Percentiles rank a stretch among this genome's conserved stretches.
These are phyloP conservation scores for Macrotyloma uniflorum DNA, from an alignment of 306 rosid genomes.

Conservation along the genomic window DNA sequence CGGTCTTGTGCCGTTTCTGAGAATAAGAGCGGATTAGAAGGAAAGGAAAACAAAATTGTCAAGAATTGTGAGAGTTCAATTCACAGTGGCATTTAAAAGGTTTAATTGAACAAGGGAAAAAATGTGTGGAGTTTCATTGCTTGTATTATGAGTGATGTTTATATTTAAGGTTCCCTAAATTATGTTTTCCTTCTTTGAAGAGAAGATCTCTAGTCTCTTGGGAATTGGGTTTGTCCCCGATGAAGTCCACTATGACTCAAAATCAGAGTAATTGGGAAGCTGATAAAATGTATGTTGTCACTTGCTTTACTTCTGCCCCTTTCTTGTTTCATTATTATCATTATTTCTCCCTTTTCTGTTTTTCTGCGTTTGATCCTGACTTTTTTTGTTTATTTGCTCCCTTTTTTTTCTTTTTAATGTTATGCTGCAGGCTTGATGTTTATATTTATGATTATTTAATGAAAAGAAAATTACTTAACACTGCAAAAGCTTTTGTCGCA, in stretches of 20 bases:
- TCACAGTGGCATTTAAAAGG: background rate
- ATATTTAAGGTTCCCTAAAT: conserved; percentile 5
- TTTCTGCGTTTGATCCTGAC: conserved; percentile 5
- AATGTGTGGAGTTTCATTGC: conserved; percentile 3
- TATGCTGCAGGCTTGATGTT: conserved; percentile 80
- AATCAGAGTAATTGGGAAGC: conserved; percentile 93
- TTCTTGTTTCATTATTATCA: too few species aligned
- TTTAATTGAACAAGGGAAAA: conserved; percentile 13
- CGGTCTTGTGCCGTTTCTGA: conserved; percentile 21
- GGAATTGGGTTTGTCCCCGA: conserved; percentile 24
- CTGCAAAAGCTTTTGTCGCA: conserved; percentile 82
- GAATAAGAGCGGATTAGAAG: conserved; percentile 27
- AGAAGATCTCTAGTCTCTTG: conserved; percentile 9
- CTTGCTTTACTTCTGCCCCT: background rate
- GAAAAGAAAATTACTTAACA: conserved; percentile 69
- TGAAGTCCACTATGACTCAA: conserved; percentile 69
- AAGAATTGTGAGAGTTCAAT: background rate
- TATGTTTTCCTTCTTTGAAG: conserved; percentile 44
- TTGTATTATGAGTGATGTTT: conserved; percentile 18
- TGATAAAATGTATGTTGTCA: conserved; percentile 74
- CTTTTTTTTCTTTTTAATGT: background rate
- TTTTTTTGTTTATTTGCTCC: background rate
- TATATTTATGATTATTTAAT: conserved; percentile 84
- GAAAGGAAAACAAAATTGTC: background rate
- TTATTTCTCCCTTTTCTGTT: background rate